phyloP scores from a whole-genome alignment of 805 yeast genomes.

The Sugiyamaella floridensis region DNA sequence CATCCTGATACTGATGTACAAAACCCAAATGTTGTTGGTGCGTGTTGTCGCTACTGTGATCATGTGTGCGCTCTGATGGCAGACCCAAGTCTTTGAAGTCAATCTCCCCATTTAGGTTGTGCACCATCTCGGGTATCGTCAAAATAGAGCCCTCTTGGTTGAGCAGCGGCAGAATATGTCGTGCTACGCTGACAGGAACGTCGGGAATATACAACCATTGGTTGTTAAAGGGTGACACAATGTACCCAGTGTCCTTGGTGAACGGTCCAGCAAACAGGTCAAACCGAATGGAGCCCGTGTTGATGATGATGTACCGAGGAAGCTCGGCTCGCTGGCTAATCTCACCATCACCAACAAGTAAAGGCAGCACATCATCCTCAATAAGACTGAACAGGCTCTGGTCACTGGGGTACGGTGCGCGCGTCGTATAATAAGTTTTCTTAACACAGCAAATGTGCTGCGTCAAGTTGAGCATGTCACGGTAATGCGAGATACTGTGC shows the following conservation, averaged over 20 bases:
- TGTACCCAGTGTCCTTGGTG: constrained; percentile 71
- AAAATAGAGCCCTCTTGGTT: constrained; percentile 49
- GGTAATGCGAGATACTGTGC: constrained; percentile 35
- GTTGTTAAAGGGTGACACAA: constrained; percentile 79
- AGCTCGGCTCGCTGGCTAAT: constrained; percentile 24
- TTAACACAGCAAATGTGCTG: constrained; percentile 60
- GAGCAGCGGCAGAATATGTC: constrained; percentile 44
- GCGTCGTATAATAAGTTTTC: constrained; percentile 55
- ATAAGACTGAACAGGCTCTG: constrained; percentile 55
- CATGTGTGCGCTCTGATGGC: constrained; percentile 9
- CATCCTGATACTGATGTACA: neutral
- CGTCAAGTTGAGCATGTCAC: constrained; percentile 48
- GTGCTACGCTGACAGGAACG: constrained; percentile 54
- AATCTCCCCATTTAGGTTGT: constrained; percentile 1
- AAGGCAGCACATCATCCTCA: constrained; percentile 48
- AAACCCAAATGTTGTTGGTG: neutral
- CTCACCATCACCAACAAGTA: constrained; percentile 16
- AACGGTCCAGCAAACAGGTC: constrained; percentile 81
- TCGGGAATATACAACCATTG: constrained; percentile 61
- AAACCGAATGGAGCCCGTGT: constrained; percentile 84
- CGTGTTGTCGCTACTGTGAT: neutral
- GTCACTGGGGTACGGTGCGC: constrained; percentile 55
- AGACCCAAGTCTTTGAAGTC: constrained; percentile 15
- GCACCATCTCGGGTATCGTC: constrained; percentile 6
- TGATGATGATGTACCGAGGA: constrained; percentile 54